Evolutionary conservation across 129 eudicot species (phyloP), one percentile per base, ranked within the genome.

Genomic region (Lonicera japonica): DNA sequence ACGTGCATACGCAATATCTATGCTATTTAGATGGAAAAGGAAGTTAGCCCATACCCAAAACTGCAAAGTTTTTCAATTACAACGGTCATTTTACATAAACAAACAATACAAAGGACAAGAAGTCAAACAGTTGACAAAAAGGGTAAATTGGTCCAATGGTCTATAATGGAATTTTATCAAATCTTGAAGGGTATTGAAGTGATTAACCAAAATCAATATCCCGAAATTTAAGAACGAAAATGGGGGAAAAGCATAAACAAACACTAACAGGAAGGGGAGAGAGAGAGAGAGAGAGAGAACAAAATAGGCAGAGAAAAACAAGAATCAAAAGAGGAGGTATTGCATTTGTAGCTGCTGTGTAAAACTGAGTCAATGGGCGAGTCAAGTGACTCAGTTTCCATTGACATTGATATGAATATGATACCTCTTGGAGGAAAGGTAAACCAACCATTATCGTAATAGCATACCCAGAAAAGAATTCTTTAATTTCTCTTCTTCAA

Each of bases 381-480:
- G 41, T 63, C 45, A 41, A 45, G 55, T 24, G 67, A 63, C 18
- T 63, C 67, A 21, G 38, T 63, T 10, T 46, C 67, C 21, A 63
- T 62, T 62, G 21, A 63, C 43, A 63, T 63, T 46, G 67, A 63
- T 63, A 63, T 29, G 40, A 6, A 63, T 63, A 63, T 29, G 40
- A 6, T 41, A 5, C 52, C 67, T 45, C 54, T 63, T 0, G 55
- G 38, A 63, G 67, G 67, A 34, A 45, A 63, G 67, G 67, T 63
- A 45, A 60, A 39, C 12, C 14, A 11, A 38, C 51, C 12, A 8
- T 3, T 60, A n/a, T 6, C 21, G 2, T 40, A 25, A 15, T 15
- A n/a, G 14, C 17, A 8, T 15, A 50, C 55, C 56, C 18, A 51
- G 21, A 1, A 47, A 51, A 2, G 18, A 47, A 16, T 43, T 16